Evolutionary conservation across 768 basidiomycete genomes (phyloP).

Genomic region (Suillus lakei): DNA sequence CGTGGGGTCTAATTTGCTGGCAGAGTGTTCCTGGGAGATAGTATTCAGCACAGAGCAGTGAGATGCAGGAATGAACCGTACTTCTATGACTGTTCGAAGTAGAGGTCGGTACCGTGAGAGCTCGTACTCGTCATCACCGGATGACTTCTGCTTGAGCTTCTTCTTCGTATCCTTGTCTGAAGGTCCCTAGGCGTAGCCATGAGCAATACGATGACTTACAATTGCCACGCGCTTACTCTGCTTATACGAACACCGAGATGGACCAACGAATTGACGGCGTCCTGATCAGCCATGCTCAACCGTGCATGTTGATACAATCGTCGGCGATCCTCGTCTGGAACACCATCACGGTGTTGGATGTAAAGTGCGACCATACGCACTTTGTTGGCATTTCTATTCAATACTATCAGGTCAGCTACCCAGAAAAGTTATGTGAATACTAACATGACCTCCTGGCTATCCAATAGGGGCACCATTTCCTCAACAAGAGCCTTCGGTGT

Average conservation of each 20-base stretch:
- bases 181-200: conserved; percentile 52
- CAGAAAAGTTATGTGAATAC: conserved; percentile 25
- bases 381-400: conserved; percentile 81
- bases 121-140: conserved; percentile 92
- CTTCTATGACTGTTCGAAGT: conserved; percentile 83
- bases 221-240: conserved; percentile 56
- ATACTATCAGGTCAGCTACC: neutral
- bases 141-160: conserved; percentile 77
- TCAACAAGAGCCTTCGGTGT: conserved; percentile 94
- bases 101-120: conserved; percentile 92
- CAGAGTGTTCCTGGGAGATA: conserved; percentile 72
- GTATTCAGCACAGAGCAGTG: conserved; percentile 4
- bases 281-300: conserved; percentile 86
- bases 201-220: neutral
- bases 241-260: conserved; percentile 83
- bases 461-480: conserved; percentile 97
- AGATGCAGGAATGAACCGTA: conserved; percentile 34
- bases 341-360: conserved; percentile 93
- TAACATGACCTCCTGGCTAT: conserved; percentile 83
- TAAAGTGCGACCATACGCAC: conserved; percentile 96
- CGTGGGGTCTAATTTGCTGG: conserved; percentile 74
- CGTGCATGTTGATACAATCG: conserved; percentile 95
- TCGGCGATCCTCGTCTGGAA: conserved; percentile 97
- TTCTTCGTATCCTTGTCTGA: conserved; percentile 81
- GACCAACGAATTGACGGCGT: conserved; percentile 87